Conservation (phyloP, 192 early-diverging fungal species). For the Podila epicladia region DNA sequence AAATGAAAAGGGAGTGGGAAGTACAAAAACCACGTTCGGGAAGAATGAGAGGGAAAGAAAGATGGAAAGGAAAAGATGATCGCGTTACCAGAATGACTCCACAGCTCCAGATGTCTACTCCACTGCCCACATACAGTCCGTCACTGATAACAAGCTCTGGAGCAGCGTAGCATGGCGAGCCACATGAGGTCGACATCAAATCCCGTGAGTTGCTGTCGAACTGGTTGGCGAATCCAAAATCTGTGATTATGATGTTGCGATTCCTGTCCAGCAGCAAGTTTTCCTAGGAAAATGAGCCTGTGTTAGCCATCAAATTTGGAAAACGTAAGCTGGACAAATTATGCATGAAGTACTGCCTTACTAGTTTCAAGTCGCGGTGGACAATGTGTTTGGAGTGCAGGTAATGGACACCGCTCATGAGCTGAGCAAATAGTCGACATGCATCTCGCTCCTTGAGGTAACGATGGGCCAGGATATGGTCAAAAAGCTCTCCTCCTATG, state of each 20-base stretch:
- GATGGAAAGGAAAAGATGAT: conserved; percentile 12
- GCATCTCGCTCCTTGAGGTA: conserved; percentile 95
- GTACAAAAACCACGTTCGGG: no score
- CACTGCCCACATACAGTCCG: conserved; percentile 93
- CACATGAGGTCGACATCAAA: conserved; percentile 94
- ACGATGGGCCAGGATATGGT: conserved; percentile 94
- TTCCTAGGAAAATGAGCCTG: conserved; percentile 65
- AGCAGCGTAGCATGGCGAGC: conserved; percentile 98
- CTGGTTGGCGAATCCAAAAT: conserved; percentile 99
- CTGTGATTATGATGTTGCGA: conserved; percentile 95
- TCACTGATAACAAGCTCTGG: conserved; percentile 98
- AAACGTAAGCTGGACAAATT: neutral
- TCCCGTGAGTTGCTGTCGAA: conserved; percentile 77
- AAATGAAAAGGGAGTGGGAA: neutral
- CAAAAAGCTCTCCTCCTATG: conserved; percentile 94
- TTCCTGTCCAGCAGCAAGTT: conserved; percentile 93
- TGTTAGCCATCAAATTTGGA: no score
- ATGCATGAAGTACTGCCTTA: conserved; percentile 27
- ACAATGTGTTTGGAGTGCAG: conserved; percentile 94
- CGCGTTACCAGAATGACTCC: conserved; percentile 87
- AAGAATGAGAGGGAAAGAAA: neutral
- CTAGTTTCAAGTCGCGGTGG: conserved; percentile 96
- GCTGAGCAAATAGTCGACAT: conserved; percentile 90
- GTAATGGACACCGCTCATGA: conserved; percentile 93
- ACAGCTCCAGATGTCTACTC: conserved; percentile 98